Evolutionary conservation across 371 early-diverging fungal genomes (phyloP), one percentile per base, ranked within the genome.

Genomic region (Apophysomyces elegans): DNA sequence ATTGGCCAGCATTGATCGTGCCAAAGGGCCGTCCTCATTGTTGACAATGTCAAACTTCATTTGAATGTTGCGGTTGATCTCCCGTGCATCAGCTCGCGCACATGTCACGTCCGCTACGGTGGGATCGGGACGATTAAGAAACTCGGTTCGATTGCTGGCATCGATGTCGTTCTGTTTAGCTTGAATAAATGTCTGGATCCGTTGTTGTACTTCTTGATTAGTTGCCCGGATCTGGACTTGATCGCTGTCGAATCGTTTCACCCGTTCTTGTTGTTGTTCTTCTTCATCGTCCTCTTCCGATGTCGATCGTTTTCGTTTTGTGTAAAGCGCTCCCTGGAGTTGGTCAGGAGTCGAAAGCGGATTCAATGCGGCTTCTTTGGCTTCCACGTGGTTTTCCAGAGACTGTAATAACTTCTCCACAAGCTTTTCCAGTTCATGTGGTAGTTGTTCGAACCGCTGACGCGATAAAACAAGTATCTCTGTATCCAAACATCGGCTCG

Each of bases 31-130:
- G 38, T 90, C 90, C 58, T 88, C 87, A 62, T 93, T 92, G 63
- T 90, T 86, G 21, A 88, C 91, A 36, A 91, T 82, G 59, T 91
- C 90, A 68, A 89, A 83, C 62, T 88, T 91, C 94, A 93, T 93
- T 74, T 93, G 94, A 37, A 91, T 87, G 14, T 86, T 89, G 8
- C 94, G 77, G 67, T 93, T 91, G 41, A 93, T 84, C 66, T 89
- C 90, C 39, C 84, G 74, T 0, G 92, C 89, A 64, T 91, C 90
- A 2, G 86, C 82, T 58, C 94, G 81, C n/a, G 91, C 88, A 67
- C 91, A 88, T 1, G 81, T 79, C 3, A 81, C 72, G 44, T 78
- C 79, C 37, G 63, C 75, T 36, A 70, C 77, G 14, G 68, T 68
- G 5, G 81, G 81, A 61, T 84, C 78, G 12, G 72, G 64, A 35